phyloP scores from a whole-genome alignment of 2,329 filamentous ascomycete genomes.

The Alternaria brassicicola region DNA sequence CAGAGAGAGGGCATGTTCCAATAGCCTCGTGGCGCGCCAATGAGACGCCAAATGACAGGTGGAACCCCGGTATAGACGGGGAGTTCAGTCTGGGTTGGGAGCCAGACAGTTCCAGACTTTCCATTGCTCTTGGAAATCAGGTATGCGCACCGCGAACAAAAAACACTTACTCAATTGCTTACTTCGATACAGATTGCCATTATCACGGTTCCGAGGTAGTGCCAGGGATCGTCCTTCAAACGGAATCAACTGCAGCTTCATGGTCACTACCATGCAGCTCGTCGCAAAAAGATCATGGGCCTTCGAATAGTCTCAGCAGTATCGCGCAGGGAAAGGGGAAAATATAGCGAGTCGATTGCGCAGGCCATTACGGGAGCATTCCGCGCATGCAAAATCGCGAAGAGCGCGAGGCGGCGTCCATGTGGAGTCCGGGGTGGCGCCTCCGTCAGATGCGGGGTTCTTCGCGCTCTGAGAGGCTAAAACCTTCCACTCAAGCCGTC shows the following conservation, averaged over 20 bases:
- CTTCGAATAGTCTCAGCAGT: neutral
- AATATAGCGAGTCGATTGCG: neutral
- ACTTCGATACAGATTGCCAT: conserved; percentile 41
- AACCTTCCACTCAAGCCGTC: neutral
- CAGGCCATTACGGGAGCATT: conserved; percentile 8
- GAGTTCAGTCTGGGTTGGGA: conserved; percentile 50
- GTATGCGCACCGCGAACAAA: conserved; percentile 21
- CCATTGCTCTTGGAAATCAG: conserved; percentile 48
- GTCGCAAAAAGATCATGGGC: neutral
- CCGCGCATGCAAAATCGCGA: conserved; percentile 19
- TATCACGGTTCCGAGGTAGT: conserved; percentile 40
- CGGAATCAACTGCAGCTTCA: neutral
- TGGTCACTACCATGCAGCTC: neutral
- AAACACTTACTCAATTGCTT: conserved; percentile 4
- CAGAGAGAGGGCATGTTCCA: conserved; percentile 43
- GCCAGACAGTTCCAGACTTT: conserved; percentile 46
- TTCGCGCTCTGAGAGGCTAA: conserved; percentile 20
- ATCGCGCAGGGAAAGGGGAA: neutral
- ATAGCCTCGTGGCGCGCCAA: conserved; percentile 46
- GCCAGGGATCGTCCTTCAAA: neutral
- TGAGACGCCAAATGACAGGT: conserved; percentile 33
- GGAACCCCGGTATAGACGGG: conserved; percentile 42
- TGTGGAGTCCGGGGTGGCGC: conserved; percentile 29
- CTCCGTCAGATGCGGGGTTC: conserved; percentile 24
- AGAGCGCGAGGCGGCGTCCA: conserved; percentile 22